These are phyloP conservation scores for Schizosaccharomyces octosporus DNA, from an alignment of 805 yeast species.

Conservation along the genomic window DNA sequence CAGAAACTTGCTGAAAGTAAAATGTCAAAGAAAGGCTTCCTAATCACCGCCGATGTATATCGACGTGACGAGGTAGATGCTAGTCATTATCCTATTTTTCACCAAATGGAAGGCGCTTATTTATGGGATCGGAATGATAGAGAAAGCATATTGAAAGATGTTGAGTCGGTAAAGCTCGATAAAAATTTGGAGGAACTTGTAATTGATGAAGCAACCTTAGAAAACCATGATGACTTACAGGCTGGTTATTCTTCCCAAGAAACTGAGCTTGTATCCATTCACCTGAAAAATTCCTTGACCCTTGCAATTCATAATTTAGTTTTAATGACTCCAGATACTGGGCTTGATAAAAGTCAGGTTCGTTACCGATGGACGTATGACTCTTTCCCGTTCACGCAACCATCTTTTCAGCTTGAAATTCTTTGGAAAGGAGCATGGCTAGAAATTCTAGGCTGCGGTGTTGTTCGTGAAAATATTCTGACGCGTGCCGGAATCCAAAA, in stretches of 20 bases:
- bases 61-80: constrained; percentile 85
- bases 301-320: constrained; percentile 37
- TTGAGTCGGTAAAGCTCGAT: constrained; percentile 23
- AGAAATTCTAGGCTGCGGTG: constrained; percentile 90
- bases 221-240: constrained; percentile 49
- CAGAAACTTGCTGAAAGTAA: constrained; percentile 10
- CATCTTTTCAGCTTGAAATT: constrained; percentile 94
- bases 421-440: constrained; percentile 98
- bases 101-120: constrained; percentile 92
- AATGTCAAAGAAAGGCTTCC: constrained; percentile 55
- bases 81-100: constrained; percentile 92
- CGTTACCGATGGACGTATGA: constrained; percentile 86
- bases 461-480: constrained; percentile 57
- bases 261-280: constrained; percentile 42
- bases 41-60: constrained; percentile 87
- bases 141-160: constrained; percentile 27
- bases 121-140: constrained; percentile 38
- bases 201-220: constrained; percentile 10
- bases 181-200: constrained; percentile 22
- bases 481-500: constrained; percentile 38
- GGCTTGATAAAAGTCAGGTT: constrained; percentile 53
- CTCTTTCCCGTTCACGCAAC: constrained; percentile 94
- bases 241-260: constrained; percentile 45
- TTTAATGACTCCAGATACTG: constrained; percentile 20
- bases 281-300: constrained; percentile 70